These are phyloP conservation scores for Botrytis sinoallii DNA, from an alignment of 2,329 filamentous ascomycete species.

Conservation along the genomic window DNA sequence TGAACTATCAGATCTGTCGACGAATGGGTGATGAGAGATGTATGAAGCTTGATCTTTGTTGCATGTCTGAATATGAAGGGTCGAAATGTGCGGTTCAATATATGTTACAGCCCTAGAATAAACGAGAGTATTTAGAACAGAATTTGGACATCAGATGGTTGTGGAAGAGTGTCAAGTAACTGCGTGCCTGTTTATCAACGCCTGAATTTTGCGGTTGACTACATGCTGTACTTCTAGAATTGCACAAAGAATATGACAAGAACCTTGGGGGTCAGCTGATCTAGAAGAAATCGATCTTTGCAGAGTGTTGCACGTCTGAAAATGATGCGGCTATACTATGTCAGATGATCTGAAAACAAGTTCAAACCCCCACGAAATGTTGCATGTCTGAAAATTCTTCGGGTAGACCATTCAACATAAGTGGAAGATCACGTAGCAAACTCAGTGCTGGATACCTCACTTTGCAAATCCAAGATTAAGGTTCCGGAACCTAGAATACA, in stretches of 20 bases:
- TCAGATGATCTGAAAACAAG: background rate
- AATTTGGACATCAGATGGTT: background rate
- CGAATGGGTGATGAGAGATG: background rate
- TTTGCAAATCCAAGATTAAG: background rate
- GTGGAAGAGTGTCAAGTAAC: background rate
- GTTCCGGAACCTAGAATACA: background rate
- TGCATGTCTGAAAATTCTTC: background rate
- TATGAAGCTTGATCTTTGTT: background rate
- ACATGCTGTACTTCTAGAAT: background rate
- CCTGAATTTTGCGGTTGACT: background rate
- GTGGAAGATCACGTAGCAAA: background rate
- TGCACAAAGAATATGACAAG: background rate
- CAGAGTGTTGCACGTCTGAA: background rate
- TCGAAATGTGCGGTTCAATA: background rate
- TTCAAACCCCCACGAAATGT: background rate
- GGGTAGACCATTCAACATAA: background rate
- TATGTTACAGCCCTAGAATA: background rate
- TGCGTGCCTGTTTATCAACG: background rate
- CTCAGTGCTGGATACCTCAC: background rate
- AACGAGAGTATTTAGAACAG: background rate
- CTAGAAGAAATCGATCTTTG: background rate
- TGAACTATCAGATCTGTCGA: background rate
- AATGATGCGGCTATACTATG: background rate
- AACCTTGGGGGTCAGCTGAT: background rate
- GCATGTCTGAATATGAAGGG: background rate